Base-by-base conservation (phyloP, 225 moss, liverwort and hornwort genomes). In the Pseudisothecium myosuroides region DNA sequence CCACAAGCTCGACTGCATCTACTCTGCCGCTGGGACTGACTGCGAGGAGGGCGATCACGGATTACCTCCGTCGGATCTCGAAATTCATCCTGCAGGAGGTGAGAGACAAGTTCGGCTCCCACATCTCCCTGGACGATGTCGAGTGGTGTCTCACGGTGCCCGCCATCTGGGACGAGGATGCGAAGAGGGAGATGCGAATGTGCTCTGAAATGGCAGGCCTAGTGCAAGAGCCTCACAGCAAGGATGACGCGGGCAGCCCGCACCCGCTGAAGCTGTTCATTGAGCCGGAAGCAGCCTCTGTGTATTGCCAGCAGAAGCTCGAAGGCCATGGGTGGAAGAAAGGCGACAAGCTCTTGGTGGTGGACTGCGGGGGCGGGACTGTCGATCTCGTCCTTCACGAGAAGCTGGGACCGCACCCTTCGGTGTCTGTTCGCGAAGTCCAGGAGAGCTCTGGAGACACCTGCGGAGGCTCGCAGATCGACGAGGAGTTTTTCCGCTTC, bases 141-240 rank as follows among this genome's bases (percentile, higher is more conserved):
- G 83, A 93, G 29, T 93, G 93, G 93, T 91, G 94, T 63, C 27
- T 94, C 15, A 94, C 93, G 2, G 90, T 94, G 22, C 94, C 93
- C 32, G 90, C 88, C 45, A 89, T 94, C 9, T 94, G 91, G 94
- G 88, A 94, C 80, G 76, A 55, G 27, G 39, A 82, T 17, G 86
- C 89, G 0, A 91, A 90, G 45, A 19, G 73, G 12, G 86, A 88
- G 60, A 91, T 94, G 90, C 45, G 68, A 20, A 0, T 34, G 24
- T 88, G 88, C 88, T 41, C 65, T 8, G 83, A 76, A 45, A n/a
- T 84, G 31, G 93, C 94, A 66, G 91, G 89, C 12, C 90, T 90
- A 19, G 73, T 94, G 41, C 88, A 87, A 60, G 85, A 85, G 12
- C 80, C 78, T 19, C 47, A 20, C 14, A 78, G 87, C 7, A 27